A percentile compares a stretch with the other conserved stretches of the same genome.
phyloP scores from a whole-genome alignment of 495 filamentous ascomycete genomes.

The Delitschia confertaspora region DNA sequence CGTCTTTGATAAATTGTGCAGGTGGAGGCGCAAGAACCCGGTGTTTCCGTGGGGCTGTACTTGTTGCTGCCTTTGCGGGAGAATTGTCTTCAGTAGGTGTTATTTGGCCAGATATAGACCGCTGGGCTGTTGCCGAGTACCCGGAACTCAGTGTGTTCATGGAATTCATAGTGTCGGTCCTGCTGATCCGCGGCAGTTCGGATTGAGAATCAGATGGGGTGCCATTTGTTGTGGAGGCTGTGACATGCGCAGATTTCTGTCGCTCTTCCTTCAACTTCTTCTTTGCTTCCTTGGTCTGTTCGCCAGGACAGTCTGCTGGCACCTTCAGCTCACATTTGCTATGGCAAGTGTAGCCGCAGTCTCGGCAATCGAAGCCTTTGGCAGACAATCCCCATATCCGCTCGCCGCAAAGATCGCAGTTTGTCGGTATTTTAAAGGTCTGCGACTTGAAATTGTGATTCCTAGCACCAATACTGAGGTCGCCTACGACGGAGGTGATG shows the following conservation, averaged over 20 bases:
- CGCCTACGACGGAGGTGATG: slow-evolving; percentile 76
- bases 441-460: slow-evolving; percentile 95
- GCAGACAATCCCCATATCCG: slow-evolving; percentile 93
- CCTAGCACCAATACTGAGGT: slow-evolving; percentile 80
- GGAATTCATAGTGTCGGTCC: slow-evolving; percentile 60
- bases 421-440: slow-evolving; percentile 97
- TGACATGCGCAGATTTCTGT: slow-evolving; percentile 65
- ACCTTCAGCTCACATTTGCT: slow-evolving; percentile 99
- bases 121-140: slow-evolving; percentile 69
- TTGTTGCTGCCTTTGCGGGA: slow-evolving; percentile 32
- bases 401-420: slow-evolving; percentile 93
- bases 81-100: slow-evolving; percentile 39
- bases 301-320: slow-evolving; percentile 87
- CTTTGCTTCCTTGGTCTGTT: slow-evolving; percentile 84
- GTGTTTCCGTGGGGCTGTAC: slow-evolving; percentile 45
- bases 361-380: slow-evolving; percentile 89
- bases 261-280: slow-evolving; percentile 80
- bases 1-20: slow-evolving; percentile 53
- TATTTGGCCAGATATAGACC: slow-evolving; percentile 54
- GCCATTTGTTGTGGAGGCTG: slow-evolving; percentile 36
- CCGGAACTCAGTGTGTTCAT: slow-evolving; percentile 90
- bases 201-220: slow-evolving; percentile 32
- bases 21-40: slow-evolving; percentile 83
- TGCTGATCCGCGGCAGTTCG: slow-evolving; percentile 49
- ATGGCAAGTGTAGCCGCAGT: slow-evolving; percentile 96